Percentiles rank a stretch among this genome's conserved stretches.
phyloP scores from a whole-genome alignment of 768 basidiomycete species.

The Asterophora lycoperdoides region DNA sequence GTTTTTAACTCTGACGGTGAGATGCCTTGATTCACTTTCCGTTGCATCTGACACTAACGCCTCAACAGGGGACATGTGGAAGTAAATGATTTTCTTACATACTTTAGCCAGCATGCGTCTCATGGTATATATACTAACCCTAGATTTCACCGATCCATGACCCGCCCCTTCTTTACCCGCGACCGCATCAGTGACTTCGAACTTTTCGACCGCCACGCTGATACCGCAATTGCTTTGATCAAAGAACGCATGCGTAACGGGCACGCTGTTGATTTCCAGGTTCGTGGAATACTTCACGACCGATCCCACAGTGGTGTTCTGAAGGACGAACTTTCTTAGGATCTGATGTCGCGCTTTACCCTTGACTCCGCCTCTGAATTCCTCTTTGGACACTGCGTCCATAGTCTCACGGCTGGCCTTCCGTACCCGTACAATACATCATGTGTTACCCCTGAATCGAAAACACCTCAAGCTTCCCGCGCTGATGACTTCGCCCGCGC shows the following conservation, averaged over 20 bases:
- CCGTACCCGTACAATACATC: conserved; percentile 47
- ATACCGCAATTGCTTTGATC: conserved; percentile 37
- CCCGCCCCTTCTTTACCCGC: conserved; percentile 59
- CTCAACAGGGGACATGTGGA: conserved; percentile 33
- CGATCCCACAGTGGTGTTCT: too few species aligned
- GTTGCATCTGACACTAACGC: not conserved
- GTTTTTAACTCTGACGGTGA: conserved; percentile 68
- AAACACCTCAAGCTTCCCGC: conserved; percentile 22
- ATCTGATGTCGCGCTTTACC: conserved; percentile 58
- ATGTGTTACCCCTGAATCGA: conserved; percentile 19
- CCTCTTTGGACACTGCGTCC: conserved; percentile 56
- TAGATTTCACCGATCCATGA: conserved; percentile 62
- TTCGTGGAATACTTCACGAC: conserved; percentile 12
- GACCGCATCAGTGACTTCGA: conserved; percentile 59
- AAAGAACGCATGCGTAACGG: conserved; percentile 47
- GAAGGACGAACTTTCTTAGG: conserved; percentile 25
- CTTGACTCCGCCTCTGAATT: conserved; percentile 66
- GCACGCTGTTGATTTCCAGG: conserved; percentile 57
- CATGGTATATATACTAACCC: too few species aligned
- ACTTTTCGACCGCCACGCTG: conserved; percentile 53
- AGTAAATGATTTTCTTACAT: conserved; percentile 18
- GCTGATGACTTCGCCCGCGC: conserved; percentile 45
- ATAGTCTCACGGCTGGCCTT: conserved; percentile 46
- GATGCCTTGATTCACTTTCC: conserved; percentile 1
- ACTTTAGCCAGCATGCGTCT: not conserved